Evolutionary conservation across 176 grass and related monocot genomes (phyloP), one percentile per base, ranked within the genome.

Genomic region (Calamus simplicifolius): DNA sequence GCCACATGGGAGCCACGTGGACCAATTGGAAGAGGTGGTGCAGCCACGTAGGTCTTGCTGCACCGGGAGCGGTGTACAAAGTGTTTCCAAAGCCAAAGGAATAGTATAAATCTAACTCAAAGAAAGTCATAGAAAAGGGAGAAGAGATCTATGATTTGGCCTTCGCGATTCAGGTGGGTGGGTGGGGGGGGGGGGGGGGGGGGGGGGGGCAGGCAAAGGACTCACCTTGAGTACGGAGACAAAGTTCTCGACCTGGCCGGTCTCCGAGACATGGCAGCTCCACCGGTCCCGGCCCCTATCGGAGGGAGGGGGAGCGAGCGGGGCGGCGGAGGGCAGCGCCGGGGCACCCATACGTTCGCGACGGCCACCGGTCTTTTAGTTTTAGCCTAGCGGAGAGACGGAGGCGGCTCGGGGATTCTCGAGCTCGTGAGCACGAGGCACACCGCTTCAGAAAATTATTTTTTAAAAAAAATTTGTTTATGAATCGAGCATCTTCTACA

Each of bases 281-380:
- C 93, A 97, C 5, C 83, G 78, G 35, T 66, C 66, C 93, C 93
- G 91, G 30, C 91, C 93, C 93, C 87, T 88, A 28, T 85, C 68
- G 18, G 66, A n/a, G n/a, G n/a, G n/a, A n/a, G n/a, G n/a, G n/a
- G n/a, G n/a, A n/a, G n/a, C n/a, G n/a, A n/a, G 17, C 18, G 6
- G 28, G 8, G 49, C 59, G 70, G 8, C 58, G 59, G 50, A 21
- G 58, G 14, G 18, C 29, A 28, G 50, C 19, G 6, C 48, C 50
- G 16, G 57, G 6, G 58, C 57, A 0, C 56, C 59, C 70, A 73
- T 14, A 58, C 29, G 70, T 48, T 73, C 58, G 70, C 28, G 50
- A 48, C n/a, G 27, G 52, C n/a, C 51, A 67, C 38, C 49, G 18
- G 2, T 28, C 16, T 54, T 51, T 51, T 17, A 35, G 16, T n/a